Base-by-base conservation (phyloP, 2,329 filamentous ascomycete genomes). In the Pyrenochaeta sp. region DNA sequence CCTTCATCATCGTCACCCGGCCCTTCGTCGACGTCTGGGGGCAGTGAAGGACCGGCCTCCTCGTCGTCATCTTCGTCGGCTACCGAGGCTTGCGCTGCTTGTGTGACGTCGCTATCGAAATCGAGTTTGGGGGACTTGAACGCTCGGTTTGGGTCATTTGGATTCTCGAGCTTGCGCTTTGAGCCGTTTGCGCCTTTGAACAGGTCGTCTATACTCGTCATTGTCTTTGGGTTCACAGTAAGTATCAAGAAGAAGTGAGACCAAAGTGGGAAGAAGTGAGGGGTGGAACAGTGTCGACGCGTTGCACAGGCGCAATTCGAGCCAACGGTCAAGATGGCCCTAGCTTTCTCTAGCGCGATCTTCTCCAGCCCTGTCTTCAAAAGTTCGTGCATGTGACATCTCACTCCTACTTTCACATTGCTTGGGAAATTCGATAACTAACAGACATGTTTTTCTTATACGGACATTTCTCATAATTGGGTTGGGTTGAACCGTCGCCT, bases 1-100 rank as follows among this genome's bases (percentile, higher is more conserved):
- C 93, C 94, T 53, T 96, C 94, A 39, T 96, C 90, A 60, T 96
- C 92, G 41, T 72, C 69, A 8, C 81, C 81, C 21, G 70, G 74
- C 34, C 82, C 82, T 23, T 79, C 74, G 39, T 78, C 79, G 18
- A 81, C 77, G 51, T 83, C 82, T 10, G 83, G 67, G 6, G 72
- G 80, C 23, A 81, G 73, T 29, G 82, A 77, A 1, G 80, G 80
- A 0, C 80, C 81, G 2, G 81, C 77, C 48, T 74, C 73, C 6
- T 70, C 71, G 7, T 64, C 63, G 2, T 61, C 77, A 6, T 67
- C 68, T 9, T 76, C 76, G 24, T 81, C 79, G 20, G 78, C 74
- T 30, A 79, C 74, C 9, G 72, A 74, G 3, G 76, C 67, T 21
- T 76, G 76, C 6, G 70, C 72, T 48, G 76, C 73, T 11, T 71